These are phyloP conservation scores for Eruca vesicaria DNA, from an alignment of 441 rosid species.

Conservation along the genomic window DNA sequence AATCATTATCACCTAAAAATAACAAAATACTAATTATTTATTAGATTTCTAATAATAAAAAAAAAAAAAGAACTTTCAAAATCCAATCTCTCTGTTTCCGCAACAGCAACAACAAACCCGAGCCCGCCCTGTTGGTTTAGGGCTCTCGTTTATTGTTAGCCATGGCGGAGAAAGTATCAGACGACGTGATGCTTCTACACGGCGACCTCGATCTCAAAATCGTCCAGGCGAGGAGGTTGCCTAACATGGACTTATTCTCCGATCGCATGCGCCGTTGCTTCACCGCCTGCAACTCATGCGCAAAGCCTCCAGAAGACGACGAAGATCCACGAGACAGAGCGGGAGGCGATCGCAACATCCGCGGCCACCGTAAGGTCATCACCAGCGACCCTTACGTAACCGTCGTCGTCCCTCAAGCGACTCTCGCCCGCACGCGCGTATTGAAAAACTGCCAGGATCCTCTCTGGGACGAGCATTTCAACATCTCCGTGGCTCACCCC, in stretches of 20 bases:
- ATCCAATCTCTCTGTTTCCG: conserved; percentile 3
- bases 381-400: conserved; percentile 85
- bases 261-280: conserved; percentile 49
- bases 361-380: conserved; percentile 45
- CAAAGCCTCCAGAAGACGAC: background rate
- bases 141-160: conserved; percentile 34
- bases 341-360: conserved; percentile 28
- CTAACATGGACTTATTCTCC: conserved; percentile 78
- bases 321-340: conserved; percentile 13
- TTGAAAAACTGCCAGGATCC: conserved; percentile 64
- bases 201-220: conserved; percentile 81
- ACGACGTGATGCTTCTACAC: conserved; percentile 47
- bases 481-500: conserved; percentile 69
- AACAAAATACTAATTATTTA: background rate
- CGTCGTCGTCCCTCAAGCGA: conserved; percentile 79
- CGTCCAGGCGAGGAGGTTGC: conserved; percentile 59
- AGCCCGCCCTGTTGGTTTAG: conserved; percentile 24
- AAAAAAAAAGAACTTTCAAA: background rate
- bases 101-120: conserved; percentile 28
- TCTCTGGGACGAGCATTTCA: conserved; percentile 68
- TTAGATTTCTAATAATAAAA: background rate
- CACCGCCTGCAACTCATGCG: conserved; percentile 40
- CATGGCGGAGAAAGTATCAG: conserved; percentile 38
- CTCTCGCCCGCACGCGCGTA: conserved; percentile 79
- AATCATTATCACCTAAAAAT: conserved; percentile 22